Base-by-base conservation (phyloP, 164 flowering plant species). In the Aristolochia contorta region DNA sequence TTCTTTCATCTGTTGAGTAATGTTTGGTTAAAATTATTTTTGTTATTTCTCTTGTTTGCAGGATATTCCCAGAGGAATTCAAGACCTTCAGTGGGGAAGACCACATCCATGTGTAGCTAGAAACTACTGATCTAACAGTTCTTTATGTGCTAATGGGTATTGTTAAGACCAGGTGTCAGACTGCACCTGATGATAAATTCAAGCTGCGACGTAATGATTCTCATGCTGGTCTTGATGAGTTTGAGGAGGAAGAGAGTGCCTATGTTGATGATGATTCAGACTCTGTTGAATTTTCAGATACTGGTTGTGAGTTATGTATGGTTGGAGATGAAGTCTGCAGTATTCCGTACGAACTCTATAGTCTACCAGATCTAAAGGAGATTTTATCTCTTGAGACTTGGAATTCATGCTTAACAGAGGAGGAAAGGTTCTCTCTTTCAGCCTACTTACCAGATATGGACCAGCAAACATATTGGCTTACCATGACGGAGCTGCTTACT, bases 261-360 rank as follows among this genome's bases (percentile, higher is more conserved):
- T 52, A 23, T 12, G 68, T 54, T 0, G 77, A 32, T 30, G 69
- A 68, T 72, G 74, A 70, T 33, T 68, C 65, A 22, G 74, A 70
- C 56, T 63, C 33, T 54, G 45, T 37, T 46, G 71, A 68, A 57
- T 33, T 69, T 33, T 24, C 60, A 30, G 75, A 61, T 9, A 52
- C 48, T 54, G 62, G 69, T 6, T 68, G 71, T 64, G 77, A 73
- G 67, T 64, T 71, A 53, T 65, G 67, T 54, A 60, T 68, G 69
- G 63, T 77, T 33, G 75, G 64, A 47, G 77, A 63, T 69, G 75
- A 71, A 60, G 33, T 47, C 30, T 77, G 73, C 63, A 73, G 65
- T 65, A 66, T 77, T 58, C 80, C 77, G 1, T 77, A 68, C 61
- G 77, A 71, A 56, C 73, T 77, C 43, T 77, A 68, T 66, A 77